A percentile compares a stretch with the other conserved stretches of the same genome.
Evolutionary conservation across 306 rosid species (phyloP).

Genomic region (Vigna trinervia): DNA sequence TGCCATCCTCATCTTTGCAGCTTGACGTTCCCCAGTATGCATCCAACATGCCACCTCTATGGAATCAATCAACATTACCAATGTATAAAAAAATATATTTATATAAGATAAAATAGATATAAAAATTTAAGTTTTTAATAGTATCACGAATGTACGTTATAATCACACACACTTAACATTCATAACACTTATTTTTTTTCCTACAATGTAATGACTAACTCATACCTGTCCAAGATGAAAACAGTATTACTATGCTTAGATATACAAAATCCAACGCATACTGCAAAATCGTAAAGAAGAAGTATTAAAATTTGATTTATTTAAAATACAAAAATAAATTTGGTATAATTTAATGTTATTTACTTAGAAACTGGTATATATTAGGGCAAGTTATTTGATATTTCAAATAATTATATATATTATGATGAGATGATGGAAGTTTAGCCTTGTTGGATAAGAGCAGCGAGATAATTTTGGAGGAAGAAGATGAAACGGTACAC

Average conservation of each 20-base stretch:
- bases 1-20: conserved; percentile 92
- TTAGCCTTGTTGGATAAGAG: conserved; percentile 12
- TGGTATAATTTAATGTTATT: no score
- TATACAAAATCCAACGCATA: conserved; percentile 88
- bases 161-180: no score
- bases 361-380: no score
- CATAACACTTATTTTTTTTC: no score
- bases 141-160: no score
- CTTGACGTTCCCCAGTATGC: conserved; percentile 94
- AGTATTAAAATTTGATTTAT: not conserved
- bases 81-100: no score
- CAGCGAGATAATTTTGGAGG: not conserved
- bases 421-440: not conserved
- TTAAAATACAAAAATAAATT: no score
- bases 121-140: no score
- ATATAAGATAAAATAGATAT: no score
- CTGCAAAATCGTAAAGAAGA: conserved; percentile 55
- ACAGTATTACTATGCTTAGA: conserved; percentile 74
- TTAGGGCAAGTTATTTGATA: no score
- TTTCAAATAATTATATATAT: no score
- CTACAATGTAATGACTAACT: not conserved
- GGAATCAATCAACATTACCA: not conserved
- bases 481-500: not conserved
- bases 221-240: conserved; percentile 92
- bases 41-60: conserved; percentile 99